These are phyloP conservation scores for Stereum hirsutum DNA, from an alignment of 1,284 basidiomycete species.

Conservation along the genomic window DNA sequence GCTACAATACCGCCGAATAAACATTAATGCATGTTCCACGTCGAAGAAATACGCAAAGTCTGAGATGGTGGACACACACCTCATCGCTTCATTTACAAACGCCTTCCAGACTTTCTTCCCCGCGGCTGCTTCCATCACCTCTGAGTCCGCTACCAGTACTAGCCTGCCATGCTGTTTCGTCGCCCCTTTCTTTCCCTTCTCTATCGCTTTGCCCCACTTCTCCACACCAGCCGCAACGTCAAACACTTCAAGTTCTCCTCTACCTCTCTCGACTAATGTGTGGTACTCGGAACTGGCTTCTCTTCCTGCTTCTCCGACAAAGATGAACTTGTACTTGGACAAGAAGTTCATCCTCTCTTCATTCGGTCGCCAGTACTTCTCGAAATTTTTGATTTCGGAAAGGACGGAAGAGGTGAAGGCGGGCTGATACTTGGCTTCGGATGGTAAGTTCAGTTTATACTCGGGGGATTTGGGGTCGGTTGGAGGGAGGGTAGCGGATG, in stretches of 20 bases:
- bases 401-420: slow-evolving; percentile 39
- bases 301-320: slow-evolving; percentile 44
- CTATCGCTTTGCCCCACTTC: slow-evolving; percentile 41
- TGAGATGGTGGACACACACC: slow-evolving; percentile 34
- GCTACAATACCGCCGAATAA: slow-evolving; percentile 11
- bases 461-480: slow-evolving; percentile 36
- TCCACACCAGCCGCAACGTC: slow-evolving; percentile 35
- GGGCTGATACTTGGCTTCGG: slow-evolving; percentile 46
- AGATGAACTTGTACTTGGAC: slow-evolving; percentile 41
- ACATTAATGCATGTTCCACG: background rate
- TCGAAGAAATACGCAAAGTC: too few species aligned
- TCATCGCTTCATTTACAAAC: slow-evolving; percentile 36
- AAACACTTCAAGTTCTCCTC: slow-evolving; percentile 50
- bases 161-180: slow-evolving; percentile 36
- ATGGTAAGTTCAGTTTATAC: slow-evolving; percentile 36
- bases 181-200: slow-evolving; percentile 28
- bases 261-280: slow-evolving; percentile 43
- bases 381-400: slow-evolving; percentile 35
- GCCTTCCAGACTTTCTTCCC: slow-evolving; percentile 44
- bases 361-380: slow-evolving; percentile 56
- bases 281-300: slow-evolving; percentile 36
- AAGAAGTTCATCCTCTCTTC: slow-evolving; percentile 50
- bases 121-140: slow-evolving; percentile 34
- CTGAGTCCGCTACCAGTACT: slow-evolving; percentile 41
- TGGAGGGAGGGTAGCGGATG: slow-evolving; percentile 29